Conservation (phyloP, 306 rosid genomes). For the Lagenaria siceraria region DNA sequence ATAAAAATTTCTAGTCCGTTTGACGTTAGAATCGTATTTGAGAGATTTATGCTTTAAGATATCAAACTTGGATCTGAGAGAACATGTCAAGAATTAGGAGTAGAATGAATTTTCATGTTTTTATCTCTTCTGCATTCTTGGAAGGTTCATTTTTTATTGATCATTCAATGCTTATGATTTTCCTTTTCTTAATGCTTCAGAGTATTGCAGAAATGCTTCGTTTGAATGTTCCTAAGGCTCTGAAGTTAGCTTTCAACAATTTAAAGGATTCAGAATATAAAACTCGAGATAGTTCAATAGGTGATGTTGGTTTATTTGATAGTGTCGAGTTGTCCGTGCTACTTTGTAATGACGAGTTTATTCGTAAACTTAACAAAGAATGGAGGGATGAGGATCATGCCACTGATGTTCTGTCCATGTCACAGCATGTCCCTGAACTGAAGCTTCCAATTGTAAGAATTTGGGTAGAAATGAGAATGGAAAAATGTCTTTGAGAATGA, state of each 20-base stretch:
- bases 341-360: constrained; percentile 71
- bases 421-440: constrained; percentile 57
- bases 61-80: neutral
- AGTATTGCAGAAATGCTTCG: constrained; percentile 67
- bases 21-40: neutral
- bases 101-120: neutral
- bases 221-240: constrained; percentile 54
- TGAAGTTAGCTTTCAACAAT: constrained; percentile 69
- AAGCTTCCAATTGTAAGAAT: constrained; percentile 67
- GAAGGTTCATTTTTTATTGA: neutral
- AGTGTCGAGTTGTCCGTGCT: constrained; percentile 69
- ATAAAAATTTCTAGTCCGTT: neutral
- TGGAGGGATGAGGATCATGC: constrained; percentile 90
- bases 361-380: constrained; percentile 68
- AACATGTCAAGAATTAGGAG: neutral
- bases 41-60: neutral
- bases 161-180: neutral
- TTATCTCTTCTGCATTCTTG: neutral
- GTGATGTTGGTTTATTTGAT: constrained; percentile 57
- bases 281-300: constrained; percentile 57
- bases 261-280: constrained; percentile 41
- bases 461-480: neutral
- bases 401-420: constrained; percentile 82
- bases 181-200: constrained; percentile 30
- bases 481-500: neutral